Evolutionary conservation across 352 stramenopile genomes (phyloP), one percentile per base, ranked within the genome.

Genomic region (Globisporangium solare): DNA sequence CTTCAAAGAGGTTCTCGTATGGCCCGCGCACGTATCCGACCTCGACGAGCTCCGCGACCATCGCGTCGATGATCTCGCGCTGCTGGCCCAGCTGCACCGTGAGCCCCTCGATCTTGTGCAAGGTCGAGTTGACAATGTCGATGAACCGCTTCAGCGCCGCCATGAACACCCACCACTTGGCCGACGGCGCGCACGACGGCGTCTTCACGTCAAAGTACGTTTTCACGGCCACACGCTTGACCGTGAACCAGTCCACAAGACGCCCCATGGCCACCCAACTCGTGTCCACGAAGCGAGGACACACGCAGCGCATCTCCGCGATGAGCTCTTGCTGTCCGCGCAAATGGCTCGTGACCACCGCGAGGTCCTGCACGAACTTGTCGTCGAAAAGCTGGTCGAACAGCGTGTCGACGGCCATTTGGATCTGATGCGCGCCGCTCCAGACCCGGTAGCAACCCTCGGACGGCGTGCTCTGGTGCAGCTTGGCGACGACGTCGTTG

Each of bases 141-240:
- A 35, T 31, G 42, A 57, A 63, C 27, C 57, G 57, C 41, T 63
- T 63, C 13, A 63, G 42, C 22, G 49, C 57, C 18, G 57, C 57
- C 57, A 63, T 58, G 57, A 63, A 51, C 40, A 63, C 49, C 49
- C 50, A 63, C 49, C 48, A 63, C 7, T 24, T 51, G 10, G 41
- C 15, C 6, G 32, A 17, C 10, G 58, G 58, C 12, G 58, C 51
- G 15, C 58, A 60, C 21, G 58, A 24, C 22, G 58, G 51, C 46
- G 50, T 35, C 51, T 50, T 45, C n/a, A 31, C 7, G 58, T 64
- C 52, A 41, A 59, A 60, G 39, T 64, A 35, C 17, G 17, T 42
- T 47, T 64, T 54, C 45, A 64, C 58, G 3, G 39, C 51, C 7
- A 35, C 24, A 0, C 58, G 58, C 10, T 59, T 56, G 21, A 18